Conservation (phyloP, 164 flowering plant genomes). For the Stephania japonica region DNA sequence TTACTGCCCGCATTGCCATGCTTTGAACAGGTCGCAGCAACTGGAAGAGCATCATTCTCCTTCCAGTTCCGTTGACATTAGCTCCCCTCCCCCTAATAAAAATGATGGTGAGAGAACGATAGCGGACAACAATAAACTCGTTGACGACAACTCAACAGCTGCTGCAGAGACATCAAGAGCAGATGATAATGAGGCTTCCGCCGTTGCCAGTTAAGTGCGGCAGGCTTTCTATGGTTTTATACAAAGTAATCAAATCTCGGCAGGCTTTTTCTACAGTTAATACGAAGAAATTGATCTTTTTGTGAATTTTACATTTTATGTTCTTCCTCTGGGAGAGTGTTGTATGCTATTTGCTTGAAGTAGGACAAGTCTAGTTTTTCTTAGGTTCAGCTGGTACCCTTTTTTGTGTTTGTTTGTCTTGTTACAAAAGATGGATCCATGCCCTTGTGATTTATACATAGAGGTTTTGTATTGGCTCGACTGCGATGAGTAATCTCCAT, state of each 20-base stretch:
- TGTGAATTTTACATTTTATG: not conserved
- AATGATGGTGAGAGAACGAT: slow-evolving; percentile 6
- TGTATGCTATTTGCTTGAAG: not conserved
- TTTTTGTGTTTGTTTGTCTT: not conserved
- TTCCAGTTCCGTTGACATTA: slow-evolving; percentile 18
- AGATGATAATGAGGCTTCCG: not conserved
- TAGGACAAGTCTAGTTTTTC: too few relatives aligned
- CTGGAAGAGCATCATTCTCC: slow-evolving; percentile 33
- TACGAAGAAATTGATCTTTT: too few relatives aligned
- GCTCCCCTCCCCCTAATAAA: slow-evolving; percentile 14
- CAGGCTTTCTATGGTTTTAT: not conserved
- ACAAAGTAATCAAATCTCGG: not conserved
- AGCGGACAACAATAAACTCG: not conserved
- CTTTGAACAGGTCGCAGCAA: slow-evolving; percentile 53
- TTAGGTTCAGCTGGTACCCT: too few relatives aligned
- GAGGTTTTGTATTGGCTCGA: not conserved
- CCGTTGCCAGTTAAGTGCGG: not conserved
- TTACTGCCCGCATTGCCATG: slow-evolving; percentile 82
- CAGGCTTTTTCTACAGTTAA: not conserved
- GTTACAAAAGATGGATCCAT: not conserved
- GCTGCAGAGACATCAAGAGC: not conserved
- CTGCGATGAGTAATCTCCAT: not conserved
- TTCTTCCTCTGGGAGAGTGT: not conserved
- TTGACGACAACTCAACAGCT: not conserved
- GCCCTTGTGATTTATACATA: not conserved